Conservation (phyloP, 73 alveolate species). For the Symbiodinium natans region DNA sequence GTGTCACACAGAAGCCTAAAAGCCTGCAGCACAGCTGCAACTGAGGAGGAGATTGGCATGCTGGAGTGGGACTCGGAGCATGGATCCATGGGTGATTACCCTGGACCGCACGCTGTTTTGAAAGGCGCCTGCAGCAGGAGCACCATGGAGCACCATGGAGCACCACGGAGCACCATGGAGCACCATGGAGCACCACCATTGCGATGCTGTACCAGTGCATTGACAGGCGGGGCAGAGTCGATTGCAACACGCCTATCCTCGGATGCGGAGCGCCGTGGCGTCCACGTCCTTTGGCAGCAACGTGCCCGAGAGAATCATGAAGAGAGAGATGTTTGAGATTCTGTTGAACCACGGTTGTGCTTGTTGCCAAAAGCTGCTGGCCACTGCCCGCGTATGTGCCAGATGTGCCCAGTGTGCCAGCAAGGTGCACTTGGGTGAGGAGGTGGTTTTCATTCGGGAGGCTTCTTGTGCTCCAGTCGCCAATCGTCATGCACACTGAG, state of each 20-base stretch:
- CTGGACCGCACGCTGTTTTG: conserved; percentile 70
- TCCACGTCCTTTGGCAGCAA: neutral
- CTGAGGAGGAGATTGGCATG: conserved; percentile 69
- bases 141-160: no score
- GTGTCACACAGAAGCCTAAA: no score
- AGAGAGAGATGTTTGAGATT: neutral
- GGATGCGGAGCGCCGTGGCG: conserved; percentile 58
- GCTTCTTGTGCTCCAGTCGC: neutral
- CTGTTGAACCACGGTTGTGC: neutral
- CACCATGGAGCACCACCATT: neutral
- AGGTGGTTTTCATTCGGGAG: neutral
- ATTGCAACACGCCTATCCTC: conserved; percentile 30
- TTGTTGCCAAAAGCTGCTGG: neutral
- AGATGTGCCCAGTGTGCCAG: neutral
- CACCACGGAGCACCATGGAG: no score
- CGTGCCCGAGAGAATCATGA: neutral
- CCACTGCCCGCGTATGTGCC: no score
- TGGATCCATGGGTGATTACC: conserved; percentile 92
- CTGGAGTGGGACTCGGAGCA: conserved; percentile 86
- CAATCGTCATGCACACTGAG: neutral
- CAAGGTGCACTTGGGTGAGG: neutral
- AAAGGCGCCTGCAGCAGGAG: conserved; percentile 34
- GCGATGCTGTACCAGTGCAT: neutral
- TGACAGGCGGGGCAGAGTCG: conserved; percentile 37
- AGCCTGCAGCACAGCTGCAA: neutral